These are phyloP conservation scores for Hanseniaspora occidentalis DNA, from an alignment of 805 yeast genomes.

Conservation along the genomic window DNA sequence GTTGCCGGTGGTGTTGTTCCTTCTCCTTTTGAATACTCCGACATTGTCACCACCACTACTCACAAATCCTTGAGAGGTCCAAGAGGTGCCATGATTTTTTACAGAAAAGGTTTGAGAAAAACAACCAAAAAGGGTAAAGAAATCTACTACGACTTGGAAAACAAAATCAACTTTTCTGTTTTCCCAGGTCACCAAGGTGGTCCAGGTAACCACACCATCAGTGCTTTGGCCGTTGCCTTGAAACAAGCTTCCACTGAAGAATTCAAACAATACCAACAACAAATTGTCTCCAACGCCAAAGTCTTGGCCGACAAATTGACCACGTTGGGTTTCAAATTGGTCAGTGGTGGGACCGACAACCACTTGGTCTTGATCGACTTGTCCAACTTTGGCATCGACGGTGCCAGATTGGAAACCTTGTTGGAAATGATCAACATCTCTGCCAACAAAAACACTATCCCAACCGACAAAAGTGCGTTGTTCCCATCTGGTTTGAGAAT, in stretches of 20 bases:
- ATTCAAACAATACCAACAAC: conserved; percentile 72
- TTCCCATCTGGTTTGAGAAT: conserved; percentile 94
- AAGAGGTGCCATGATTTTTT: conserved; percentile 97
- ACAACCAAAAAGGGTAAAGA: conserved; percentile 78
- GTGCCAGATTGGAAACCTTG: conserved; percentile 89
- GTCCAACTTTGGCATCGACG: conserved; percentile 68
- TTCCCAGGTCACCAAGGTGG: conserved; percentile 99
- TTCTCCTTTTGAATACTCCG: conserved; percentile 88
- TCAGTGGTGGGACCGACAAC: conserved; percentile 89
- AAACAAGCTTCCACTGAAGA: conserved; percentile 87
- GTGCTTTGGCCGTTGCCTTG: conserved; percentile 90
- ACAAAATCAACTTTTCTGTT: conserved; percentile 87
- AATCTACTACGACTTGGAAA: conserved; percentile 75
- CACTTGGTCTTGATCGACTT: conserved; percentile 81
- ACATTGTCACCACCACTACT: conserved; percentile 94
- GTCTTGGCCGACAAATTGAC: conserved; percentile 58
- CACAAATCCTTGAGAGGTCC: conserved; percentile 98
- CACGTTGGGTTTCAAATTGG: conserved; percentile 57
- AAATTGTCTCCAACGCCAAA: conserved; percentile 72
- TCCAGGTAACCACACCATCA: conserved; percentile 96
- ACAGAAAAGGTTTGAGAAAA: conserved; percentile 84
- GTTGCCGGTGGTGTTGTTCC: conserved; percentile 90
- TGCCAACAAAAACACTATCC: conserved; percentile 90
- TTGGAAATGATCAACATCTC: conserved; percentile 88
- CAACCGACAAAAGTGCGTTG: conserved; percentile 91